Evolutionary conservation across 306 rosid species (phyloP).

Genomic region (Cucurbita maxima): DNA sequence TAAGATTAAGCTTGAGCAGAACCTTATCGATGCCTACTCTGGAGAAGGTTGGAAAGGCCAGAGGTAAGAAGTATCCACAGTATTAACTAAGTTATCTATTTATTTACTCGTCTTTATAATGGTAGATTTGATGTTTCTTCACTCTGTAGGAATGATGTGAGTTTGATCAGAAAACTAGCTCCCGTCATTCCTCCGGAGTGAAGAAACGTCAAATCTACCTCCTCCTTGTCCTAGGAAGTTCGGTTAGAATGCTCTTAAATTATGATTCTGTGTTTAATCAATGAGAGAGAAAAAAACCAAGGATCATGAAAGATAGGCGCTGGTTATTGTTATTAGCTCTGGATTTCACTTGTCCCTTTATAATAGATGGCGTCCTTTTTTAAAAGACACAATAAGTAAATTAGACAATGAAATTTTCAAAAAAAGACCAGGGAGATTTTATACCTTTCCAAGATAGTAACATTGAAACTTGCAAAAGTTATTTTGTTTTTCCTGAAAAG

Average conservation of each 20-base stretch:
- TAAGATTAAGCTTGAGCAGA: conserved; percentile 81
- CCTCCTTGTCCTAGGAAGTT: neutral
- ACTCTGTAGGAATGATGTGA: neutral
- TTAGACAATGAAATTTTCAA: neutral
- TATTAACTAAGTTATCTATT: neutral
- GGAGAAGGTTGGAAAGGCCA: conserved; percentile 97
- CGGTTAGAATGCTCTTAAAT: neutral
- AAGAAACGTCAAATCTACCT: no score
- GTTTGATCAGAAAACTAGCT: neutral
- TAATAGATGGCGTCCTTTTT: neutral
- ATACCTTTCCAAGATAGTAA: no score
- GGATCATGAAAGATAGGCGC: neutral
- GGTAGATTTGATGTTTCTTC: conserved; percentile 1
- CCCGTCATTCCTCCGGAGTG: no score
- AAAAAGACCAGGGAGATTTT: neutral
- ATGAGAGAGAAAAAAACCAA: neutral
- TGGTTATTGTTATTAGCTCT: neutral
- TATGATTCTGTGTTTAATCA: neutral
- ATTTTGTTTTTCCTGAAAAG: no score
- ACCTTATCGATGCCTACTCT: conserved; percentile 89
- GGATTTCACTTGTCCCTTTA: neutral
- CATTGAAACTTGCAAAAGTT: no score
- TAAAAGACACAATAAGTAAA: neutral
- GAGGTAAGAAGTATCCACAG: conserved; percentile 29
- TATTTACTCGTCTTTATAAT: neutral